Evolutionary conservation across 139 green algal species (phyloP).

Genomic region (Nannochloris sp.): DNA sequence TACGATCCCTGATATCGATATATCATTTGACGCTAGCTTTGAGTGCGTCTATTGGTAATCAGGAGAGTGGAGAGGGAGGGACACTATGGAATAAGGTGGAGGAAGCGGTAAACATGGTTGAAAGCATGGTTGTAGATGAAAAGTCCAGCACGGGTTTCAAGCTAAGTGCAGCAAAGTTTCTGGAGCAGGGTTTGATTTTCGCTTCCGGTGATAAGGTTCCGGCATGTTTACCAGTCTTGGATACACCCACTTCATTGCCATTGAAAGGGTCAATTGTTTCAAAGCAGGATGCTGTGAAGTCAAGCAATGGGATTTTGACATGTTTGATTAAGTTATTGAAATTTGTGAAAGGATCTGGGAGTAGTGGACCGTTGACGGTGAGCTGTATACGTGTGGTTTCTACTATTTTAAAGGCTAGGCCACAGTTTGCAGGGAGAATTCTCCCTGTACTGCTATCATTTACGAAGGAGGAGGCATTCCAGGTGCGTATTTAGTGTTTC

Average conservation of each 20-base stretch:
- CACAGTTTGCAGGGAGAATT: constrained; percentile 33
- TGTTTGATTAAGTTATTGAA: constrained; percentile 29
- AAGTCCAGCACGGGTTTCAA: constrained; percentile 15
- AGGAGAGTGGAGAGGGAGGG: not conserved
- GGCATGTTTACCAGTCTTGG: constrained; percentile 3
- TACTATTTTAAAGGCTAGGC: constrained; percentile 27
- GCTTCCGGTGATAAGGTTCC: constrained; percentile 32
- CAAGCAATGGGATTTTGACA: constrained; percentile 16
- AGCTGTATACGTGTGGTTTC: constrained; percentile 16
- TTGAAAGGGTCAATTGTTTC: constrained; percentile 10
- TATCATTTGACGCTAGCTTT: no score
- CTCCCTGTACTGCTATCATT: constrained; percentile 34
- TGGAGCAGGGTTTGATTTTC: constrained; percentile 32
- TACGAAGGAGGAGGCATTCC: not conserved
- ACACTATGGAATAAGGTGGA: constrained; percentile 20
- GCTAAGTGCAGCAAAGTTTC: constrained; percentile 26
- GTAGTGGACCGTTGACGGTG: constrained; percentile 22
- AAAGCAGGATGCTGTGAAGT: constrained; percentile 11
- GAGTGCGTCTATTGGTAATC: not conserved
- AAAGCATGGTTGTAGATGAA: not conserved
- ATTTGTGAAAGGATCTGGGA: constrained; percentile 1
- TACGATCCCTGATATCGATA: not conserved
- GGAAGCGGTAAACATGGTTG: constrained; percentile 4
- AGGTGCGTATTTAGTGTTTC: not conserved
- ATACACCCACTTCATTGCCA: constrained; percentile 2